Conservation (phyloP, 2,329 filamentous ascomycete species). For the Nectriaceae sp. region DNA sequence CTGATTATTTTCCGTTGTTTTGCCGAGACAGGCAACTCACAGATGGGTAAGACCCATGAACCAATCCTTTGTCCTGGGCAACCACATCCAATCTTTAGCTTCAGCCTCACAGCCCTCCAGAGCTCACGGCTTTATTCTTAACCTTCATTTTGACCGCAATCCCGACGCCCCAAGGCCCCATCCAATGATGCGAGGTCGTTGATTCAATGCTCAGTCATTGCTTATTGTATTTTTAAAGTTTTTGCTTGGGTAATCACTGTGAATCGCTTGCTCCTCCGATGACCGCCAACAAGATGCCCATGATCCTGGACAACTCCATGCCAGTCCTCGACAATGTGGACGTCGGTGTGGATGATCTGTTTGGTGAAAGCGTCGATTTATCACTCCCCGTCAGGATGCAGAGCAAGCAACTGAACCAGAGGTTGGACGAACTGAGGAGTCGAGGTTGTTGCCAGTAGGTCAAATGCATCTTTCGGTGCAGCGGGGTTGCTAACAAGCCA, state of each 20-base stretch:
- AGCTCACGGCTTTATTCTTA: neutral
- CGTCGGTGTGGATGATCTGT: conserved; percentile 73
- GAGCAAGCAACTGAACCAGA: conserved; percentile 66
- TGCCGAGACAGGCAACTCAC: neutral
- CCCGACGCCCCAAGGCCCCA: neutral
- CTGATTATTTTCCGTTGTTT: neutral
- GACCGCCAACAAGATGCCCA: conserved; percentile 44
- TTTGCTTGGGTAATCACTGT: neutral
- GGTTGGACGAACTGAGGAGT: conserved; percentile 74
- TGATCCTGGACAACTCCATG: conserved; percentile 46
- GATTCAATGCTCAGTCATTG: neutral
- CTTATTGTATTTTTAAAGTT: neutral
- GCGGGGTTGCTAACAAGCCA: conserved; percentile 14
- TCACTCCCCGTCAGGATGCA: conserved; percentile 49
- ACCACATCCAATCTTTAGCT: neutral
- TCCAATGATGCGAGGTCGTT: neutral
- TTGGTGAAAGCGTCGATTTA: conserved; percentile 68
- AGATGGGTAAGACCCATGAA: too few species aligned
- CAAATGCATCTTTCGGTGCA: neutral
- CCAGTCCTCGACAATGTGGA: conserved; percentile 53
- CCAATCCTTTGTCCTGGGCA: neutral
- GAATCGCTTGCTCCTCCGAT: conserved; percentile 22
- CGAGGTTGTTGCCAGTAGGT: conserved; percentile 81
- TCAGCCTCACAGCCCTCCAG: neutral
- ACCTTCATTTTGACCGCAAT: neutral